phyloP scores from a whole-genome alignment of 208 protist species.

The Angomonas ambiguus region DNA sequence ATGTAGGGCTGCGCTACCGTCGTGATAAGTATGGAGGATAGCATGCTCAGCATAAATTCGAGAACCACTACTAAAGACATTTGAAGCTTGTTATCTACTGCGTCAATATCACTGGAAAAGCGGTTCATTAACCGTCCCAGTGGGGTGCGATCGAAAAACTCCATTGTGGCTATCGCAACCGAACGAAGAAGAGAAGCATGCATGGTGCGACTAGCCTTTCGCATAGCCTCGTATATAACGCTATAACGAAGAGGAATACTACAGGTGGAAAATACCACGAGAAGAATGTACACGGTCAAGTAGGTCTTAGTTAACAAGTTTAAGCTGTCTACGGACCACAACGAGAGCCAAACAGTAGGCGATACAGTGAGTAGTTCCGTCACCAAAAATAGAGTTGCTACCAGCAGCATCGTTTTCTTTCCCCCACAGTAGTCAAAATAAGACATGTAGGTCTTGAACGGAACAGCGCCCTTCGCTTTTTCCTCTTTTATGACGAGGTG shows the following conservation, averaged over 20 bases:
- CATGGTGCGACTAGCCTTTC: conserved; percentile 30
- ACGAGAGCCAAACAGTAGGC: conserved; percentile 51
- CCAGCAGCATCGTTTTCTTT: conserved; percentile 10
- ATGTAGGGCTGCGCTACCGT: conserved; percentile 41
- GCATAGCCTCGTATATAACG: conserved; percentile 31
- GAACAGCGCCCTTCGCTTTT: conserved; percentile 51
- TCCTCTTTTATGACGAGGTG: conserved; percentile 58
- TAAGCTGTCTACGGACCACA: conserved; percentile 43
- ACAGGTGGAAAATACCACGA: conserved; percentile 30
- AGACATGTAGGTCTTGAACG: conserved; percentile 40
- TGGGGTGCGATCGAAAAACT: conserved; percentile 95
- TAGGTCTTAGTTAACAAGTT: conserved; percentile 20
- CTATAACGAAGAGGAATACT: conserved; percentile 29
- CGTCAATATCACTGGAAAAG: conserved; percentile 90
- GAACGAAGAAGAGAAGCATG: conserved; percentile 55
- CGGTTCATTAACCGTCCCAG: conserved; percentile 93
- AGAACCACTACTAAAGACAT: conserved; percentile 48
- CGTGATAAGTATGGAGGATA: conserved; percentile 53
- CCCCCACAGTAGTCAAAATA: conserved; percentile 64
- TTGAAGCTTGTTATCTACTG: conserved; percentile 67
- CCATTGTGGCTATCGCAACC: conserved; percentile 45
- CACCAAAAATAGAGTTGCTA: conserved; percentile 37
- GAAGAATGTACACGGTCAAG: conserved; percentile 34
- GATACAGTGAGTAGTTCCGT: not conserved
- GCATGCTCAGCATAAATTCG: conserved; percentile 35